Evolutionary conservation across 345 rosid genomes (phyloP), one percentile per base, ranked within the genome.

Genomic region (Sapria himalayana): DNA sequence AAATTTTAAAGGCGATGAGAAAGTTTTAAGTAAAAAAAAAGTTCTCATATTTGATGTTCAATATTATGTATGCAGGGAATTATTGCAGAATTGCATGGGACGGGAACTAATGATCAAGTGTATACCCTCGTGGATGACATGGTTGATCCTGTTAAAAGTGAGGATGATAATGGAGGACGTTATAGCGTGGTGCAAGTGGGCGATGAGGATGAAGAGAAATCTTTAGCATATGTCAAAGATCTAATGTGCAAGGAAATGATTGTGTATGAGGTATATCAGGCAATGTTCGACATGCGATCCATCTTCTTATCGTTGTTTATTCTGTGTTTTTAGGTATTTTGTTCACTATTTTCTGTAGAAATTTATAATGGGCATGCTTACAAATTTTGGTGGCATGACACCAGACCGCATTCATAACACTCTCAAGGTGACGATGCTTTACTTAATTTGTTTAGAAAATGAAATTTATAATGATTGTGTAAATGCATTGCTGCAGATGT

Each of bases 301-400:
- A 38, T 22, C 39, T 54, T 39, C 45, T 49, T 32, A 55, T 41
- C 22, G 15, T 9, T 25, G 22, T 59, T 31, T 57, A 37, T 22
- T 37, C 54, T 52, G 19, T 38, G n/a, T n/a, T n/a, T n/a, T n/a
- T n/a, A n/a, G n/a, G n/a, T n/a, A n/a, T n/a, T n/a, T n/a, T n/a
- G n/a, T n/a, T n/a, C n/a, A n/a, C n/a, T n/a, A n/a, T n/a, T n/a
- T n/a, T n/a, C n/a, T 57, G 49, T 59, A 89, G 95, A 82, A 89
- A 74, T 89, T 76, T 41, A 89, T 89, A 45, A 45, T 67, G 78
- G 95, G 93, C 49, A 89, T 89, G 98, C 93, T 89, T 48, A 82
- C 85, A 41, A 79, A 89, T 60, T 76, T 89, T 18, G 85, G 95
- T 18, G 76, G 71, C 72, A 79, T 79, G 95, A 71, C 84, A 33